Conservation (phyloP, 2,329 filamentous ascomycete species). For the Incumbomyces lentus region DNA sequence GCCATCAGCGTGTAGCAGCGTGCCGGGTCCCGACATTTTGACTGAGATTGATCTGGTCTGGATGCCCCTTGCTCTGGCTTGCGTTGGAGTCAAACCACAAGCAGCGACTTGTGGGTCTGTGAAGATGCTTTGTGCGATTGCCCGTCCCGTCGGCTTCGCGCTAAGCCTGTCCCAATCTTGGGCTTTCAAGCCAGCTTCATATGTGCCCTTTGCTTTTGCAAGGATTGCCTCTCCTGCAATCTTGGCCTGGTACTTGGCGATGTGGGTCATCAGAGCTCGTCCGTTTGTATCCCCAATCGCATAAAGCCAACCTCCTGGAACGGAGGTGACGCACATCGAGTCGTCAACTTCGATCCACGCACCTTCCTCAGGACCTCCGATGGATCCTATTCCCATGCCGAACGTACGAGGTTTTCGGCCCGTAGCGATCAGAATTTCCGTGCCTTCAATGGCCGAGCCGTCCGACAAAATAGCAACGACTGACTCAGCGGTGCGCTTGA, state of each 20-base stretch:
- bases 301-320: slow-evolving; percentile 7
- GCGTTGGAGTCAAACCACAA: slow-evolving; percentile 6
- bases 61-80: slow-evolving; percentile 7
- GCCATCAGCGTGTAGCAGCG: slow-evolving; percentile 8
- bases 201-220: slow-evolving; percentile 1
- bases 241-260: slow-evolving; percentile 9
- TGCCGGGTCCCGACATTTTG: slow-evolving; percentile 4
- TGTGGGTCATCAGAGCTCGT: slow-evolving; percentile 9
- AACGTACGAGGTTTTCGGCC: background rate
- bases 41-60: slow-evolving; percentile 2
- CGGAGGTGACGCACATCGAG: slow-evolving; percentile 5
- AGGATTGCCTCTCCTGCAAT: slow-evolving; percentile 8
- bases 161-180: slow-evolving; percentile 4
- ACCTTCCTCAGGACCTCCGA: slow-evolving; percentile 1
- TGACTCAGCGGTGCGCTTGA: too few species aligned
- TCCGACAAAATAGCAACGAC: too few species aligned
- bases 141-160: slow-evolving; percentile 6
- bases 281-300: slow-evolving; percentile 10
- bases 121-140: slow-evolving; percentile 9
- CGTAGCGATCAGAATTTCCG: too few species aligned
- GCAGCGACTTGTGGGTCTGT: slow-evolving; percentile 9
- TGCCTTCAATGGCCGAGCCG: too few species aligned
- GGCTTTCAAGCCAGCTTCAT: background rate
- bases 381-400: slow-evolving; percentile 5
- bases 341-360: slow-evolving; percentile 8